phyloP scores from a whole-genome alignment of 202 grass and related monocot species.

The Panicum virgatum region DNA sequence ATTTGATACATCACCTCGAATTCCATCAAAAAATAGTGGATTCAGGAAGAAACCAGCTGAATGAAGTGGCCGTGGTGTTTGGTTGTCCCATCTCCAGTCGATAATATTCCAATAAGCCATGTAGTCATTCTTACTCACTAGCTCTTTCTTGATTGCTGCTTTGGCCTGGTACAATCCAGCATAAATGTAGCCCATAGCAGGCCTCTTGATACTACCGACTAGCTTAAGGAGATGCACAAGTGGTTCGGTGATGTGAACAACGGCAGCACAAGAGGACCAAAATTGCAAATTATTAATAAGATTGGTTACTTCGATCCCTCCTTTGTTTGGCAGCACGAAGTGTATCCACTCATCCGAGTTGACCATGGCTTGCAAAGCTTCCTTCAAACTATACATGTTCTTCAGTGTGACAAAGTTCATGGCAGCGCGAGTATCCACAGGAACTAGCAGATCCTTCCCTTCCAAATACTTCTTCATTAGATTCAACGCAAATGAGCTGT shows the following conservation, averaged over 20 bases:
- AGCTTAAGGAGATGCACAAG: slow-evolving; percentile 79
- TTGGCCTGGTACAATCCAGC: slow-evolving; percentile 77
- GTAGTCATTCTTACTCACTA: slow-evolving; percentile 65
- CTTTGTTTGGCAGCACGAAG: slow-evolving; percentile 56
- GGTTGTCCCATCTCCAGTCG: slow-evolving; percentile 73
- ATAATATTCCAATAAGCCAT: slow-evolving; percentile 87
- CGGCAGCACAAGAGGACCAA: slow-evolving; percentile 72
- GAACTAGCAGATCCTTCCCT: slow-evolving; percentile 75
- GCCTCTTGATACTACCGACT: slow-evolving; percentile 70
- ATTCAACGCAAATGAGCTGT: slow-evolving; percentile 63
- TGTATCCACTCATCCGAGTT: slow-evolving; percentile 71
- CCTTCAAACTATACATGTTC: slow-evolving; percentile 67
- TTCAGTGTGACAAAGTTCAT: slow-evolving; percentile 87
- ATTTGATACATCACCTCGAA: slow-evolving; percentile 71
- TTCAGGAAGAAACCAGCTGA: slow-evolving; percentile 84
- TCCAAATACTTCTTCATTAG: slow-evolving; percentile 70
- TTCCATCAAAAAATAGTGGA: slow-evolving; percentile 82
- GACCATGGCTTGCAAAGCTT: slow-evolving; percentile 67
- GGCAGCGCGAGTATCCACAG: slow-evolving; percentile 55
- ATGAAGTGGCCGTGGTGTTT: slow-evolving; percentile 65
- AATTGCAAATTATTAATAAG: slow-evolving; percentile 63
- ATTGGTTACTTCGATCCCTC: slow-evolving; percentile 58
- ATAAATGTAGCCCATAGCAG: slow-evolving; percentile 85
- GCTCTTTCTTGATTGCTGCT: slow-evolving; percentile 75
- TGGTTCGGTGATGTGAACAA: slow-evolving; percentile 69